Base-by-base conservation (phyloP, 495 filamentous ascomycete species). In the Xylaria telfairii region DNA sequence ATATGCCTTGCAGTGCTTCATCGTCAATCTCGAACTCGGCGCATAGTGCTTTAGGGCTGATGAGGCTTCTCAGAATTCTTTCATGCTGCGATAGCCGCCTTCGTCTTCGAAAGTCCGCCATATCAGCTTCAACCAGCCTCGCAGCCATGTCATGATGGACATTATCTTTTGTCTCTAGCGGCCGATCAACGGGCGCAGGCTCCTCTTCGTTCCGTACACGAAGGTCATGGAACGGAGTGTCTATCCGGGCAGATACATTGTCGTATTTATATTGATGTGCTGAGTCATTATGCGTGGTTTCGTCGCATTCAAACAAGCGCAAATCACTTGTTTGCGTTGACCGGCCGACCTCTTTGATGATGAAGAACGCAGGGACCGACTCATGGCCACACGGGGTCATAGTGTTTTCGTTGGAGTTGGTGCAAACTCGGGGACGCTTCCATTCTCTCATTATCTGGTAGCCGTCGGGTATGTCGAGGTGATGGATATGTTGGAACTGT, bases 51-150 rank as follows among this genome's bases (percentile, higher is more conserved):
- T 81, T 80, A 44, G 84, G 84, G 64, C 76, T 79, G 76, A 86
- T 86, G 73, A 86, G 81, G 74, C 79, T 82, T 65, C 81, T 77
- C 12, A 86, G 74, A 64, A 86, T 85, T 60, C 83, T 81, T 72
- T 84, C 83, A 67, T 85, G 83, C 67, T 82, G 83, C 61, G 84
- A 84, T 68, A 83, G 78, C 37, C 78, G 80, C 71, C 78, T 78
- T 60, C 80, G 76, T 42, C 82, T 80, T 42, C 80, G 79, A 62
- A 81, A 79, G 71, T 72, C 76, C 51, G 77, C 78, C 39, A 85
- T 76, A 71, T 84, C 83, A 24, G 72, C 71, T 39, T 79, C 77
- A 26, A 86, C 83, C 13, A 79, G 74, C 57, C 77, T 76, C 6
- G 81, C 81, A 24, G 83, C 83, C 13, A 76, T 69, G n/a, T 77